Evolutionary conservation across 768 basidiomycete genomes (phyloP), one percentile per base, ranked within the genome.

Genomic region (Kwoniella dejecticola): DNA sequence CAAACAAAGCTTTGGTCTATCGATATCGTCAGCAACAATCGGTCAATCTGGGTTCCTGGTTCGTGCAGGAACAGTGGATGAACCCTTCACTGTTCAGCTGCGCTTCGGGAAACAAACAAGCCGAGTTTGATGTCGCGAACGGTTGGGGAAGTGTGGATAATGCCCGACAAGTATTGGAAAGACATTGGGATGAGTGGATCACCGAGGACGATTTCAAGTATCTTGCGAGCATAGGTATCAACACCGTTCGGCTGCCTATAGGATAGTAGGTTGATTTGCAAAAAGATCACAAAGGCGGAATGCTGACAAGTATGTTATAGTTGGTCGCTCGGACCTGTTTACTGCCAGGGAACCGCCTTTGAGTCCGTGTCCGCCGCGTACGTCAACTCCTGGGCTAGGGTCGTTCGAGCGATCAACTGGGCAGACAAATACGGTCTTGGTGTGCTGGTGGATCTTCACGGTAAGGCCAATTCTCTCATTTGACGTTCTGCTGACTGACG

Each of bases 1-100:
- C 77, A 26, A 75, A 77, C n/a, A 77, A 77, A 56, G 84, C 85
- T 1, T 81, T 77, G 40, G 74, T 87, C 2, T 86, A 82, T 66
- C 83, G 86, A 5, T 87, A 88, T 64, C 78, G 87, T 47, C 84
- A 84, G 67, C 87, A 88, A 65, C 83, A 83, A 53, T 81, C 83
- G 5, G 87, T 88, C 15, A 88, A 88, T 68, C 72, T 88, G 10
- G 86, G 87, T 4, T 86, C 85, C 3, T 86, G 85, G 86, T 88
- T 89, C 70, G 86, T 88, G 5, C 84, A 86, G 58, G 88, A 90
- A 74, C 79, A 82, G 21, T 90, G 88, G 88, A 88, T 89, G 85
- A 84, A 84, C 1, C 86, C 87, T 3, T 86, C 86, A 30, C 57
- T 87, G 27, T 89, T 88, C 71, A 66, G 69, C 3, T 86, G 86